Evolutionary conservation across 2,329 filamentous ascomycete species (phyloP), one percentile per base, ranked within the genome.

Genomic region (Decorospora gaudefroyi): DNA sequence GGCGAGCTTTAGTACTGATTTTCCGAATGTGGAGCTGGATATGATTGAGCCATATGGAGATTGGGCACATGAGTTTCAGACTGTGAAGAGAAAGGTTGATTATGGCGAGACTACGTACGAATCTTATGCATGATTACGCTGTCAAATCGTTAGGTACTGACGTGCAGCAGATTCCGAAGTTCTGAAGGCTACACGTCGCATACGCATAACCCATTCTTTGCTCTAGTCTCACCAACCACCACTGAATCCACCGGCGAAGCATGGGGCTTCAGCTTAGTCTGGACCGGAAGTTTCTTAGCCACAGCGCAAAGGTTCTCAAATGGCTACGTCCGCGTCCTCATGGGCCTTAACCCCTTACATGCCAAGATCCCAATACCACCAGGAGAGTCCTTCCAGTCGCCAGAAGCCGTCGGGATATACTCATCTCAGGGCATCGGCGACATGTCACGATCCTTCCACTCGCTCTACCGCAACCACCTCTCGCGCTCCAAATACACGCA

Each of bases 211-310:
- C 82, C 83, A 0, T 86, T 86, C 68, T 72, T 86, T 15, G 75
- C 80, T 0, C 65, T 86, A 2, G 73, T 80, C 0, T 71, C 78
- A 3, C 77, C 82, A 0, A 72, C 70, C 0, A 81, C 83, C 0
- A 86, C 82, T 1, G 83, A 86, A 55, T 76, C 76, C 0, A 73
- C 76, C 2, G 83, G 83, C 1, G 76, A 84, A 25, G 82, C 79
- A 5, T 86, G 81, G 75, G 83, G 82, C 0, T 85, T 86, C 63
- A 84, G 80, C 1, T 74, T 86, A 2, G 72, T 86, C 12, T 86
- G 85, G 64, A 81, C 81, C 0, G 83, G 83, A 2, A 85, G 81
- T 0, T 85, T 85, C 53, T 71, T 76, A 1, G 79, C 78, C 0
- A 76, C 81, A n/a, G 76, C 84, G 0, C 82, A 86, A 55, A 81